Conservation (phyloP, 129 eudicot genomes). For the Helianthus tuberosus region DNA sequence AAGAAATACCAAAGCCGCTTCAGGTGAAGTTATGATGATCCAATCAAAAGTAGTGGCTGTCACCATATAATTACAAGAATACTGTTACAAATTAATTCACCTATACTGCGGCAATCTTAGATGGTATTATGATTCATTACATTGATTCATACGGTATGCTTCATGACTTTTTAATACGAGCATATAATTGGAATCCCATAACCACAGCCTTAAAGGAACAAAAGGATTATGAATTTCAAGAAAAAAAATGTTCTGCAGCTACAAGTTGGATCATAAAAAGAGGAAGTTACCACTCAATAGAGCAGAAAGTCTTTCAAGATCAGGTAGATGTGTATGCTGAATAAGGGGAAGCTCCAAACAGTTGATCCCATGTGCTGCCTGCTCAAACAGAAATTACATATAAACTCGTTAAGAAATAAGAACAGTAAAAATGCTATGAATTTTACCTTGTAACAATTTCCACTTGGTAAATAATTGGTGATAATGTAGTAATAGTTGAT, state of each 20-base stretch:
- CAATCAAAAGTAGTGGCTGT: constrained; percentile 81
- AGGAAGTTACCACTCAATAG: constrained; percentile 50
- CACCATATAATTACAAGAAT: constrained; percentile 23
- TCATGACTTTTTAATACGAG: background rate
- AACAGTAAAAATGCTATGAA: background rate
- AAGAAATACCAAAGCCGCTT: constrained; percentile 80
- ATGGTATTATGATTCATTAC: background rate
- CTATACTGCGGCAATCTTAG: background rate
- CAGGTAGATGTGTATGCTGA: constrained; percentile 70
- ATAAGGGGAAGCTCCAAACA: constrained; percentile 91
- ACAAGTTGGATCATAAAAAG: constrained; percentile 17
- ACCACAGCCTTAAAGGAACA: background rate
- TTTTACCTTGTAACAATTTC: background rate
- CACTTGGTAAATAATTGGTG: background rate
- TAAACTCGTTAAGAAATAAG: background rate
- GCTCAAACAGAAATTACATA: constrained; percentile 10
- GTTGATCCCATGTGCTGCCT: constrained; percentile 70
- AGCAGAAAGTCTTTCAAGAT: constrained; percentile 58
- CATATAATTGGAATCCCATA: background rate
- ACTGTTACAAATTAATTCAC: constrained; percentile 19
- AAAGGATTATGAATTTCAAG: background rate
- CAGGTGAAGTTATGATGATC: constrained; percentile 90
- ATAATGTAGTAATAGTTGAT: background rate
- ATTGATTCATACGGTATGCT: background rate
- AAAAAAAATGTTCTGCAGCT: background rate